Conservation (phyloP, 1,284 basidiomycete species). For the Cryptococcus sp. region DNA sequence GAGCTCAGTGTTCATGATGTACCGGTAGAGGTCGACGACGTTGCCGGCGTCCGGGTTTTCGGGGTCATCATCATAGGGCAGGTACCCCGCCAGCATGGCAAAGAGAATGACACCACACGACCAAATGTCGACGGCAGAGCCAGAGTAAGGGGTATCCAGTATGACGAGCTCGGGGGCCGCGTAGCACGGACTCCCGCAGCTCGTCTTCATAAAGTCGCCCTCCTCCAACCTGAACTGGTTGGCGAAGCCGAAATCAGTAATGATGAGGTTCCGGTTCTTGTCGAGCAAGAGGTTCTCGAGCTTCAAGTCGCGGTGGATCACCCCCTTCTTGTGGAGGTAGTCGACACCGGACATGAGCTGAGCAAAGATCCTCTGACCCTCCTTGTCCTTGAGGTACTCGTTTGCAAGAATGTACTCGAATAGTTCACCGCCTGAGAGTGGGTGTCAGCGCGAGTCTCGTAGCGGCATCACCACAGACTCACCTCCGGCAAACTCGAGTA, state of each 20-base stretch:
- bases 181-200: conserved; percentile 96
- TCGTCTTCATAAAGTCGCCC: conserved; percentile 98
- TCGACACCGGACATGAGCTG: conserved; percentile 98
- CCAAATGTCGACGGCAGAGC: conserved; percentile 99
- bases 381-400: conserved; percentile 90
- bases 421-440: conserved; percentile 75
- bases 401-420: conserved; percentile 99
- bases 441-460: not conserved
- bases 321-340: conserved; percentile 99
- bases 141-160: conserved; percentile 93
- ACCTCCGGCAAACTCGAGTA: conserved; percentile 92
- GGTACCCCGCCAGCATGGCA: conserved; percentile 97
- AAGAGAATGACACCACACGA: conserved; percentile 98
- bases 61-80: conserved; percentile 99
- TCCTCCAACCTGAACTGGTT: conserved; percentile 89
- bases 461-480: conserved; percentile 18
- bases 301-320: conserved; percentile 98
- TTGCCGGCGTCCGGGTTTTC: conserved; percentile 99
- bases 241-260: conserved; percentile 99
- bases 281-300: conserved; percentile 97
- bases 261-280: conserved; percentile 96
- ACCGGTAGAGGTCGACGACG: conserved; percentile 99
- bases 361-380: conserved; percentile 93
- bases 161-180: conserved; percentile 99
- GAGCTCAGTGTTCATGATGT: conserved; percentile 94